These are phyloP conservation scores for Pichia sp. DNA, from an alignment of 1,139 yeast genomes.

Conservation along the genomic window DNA sequence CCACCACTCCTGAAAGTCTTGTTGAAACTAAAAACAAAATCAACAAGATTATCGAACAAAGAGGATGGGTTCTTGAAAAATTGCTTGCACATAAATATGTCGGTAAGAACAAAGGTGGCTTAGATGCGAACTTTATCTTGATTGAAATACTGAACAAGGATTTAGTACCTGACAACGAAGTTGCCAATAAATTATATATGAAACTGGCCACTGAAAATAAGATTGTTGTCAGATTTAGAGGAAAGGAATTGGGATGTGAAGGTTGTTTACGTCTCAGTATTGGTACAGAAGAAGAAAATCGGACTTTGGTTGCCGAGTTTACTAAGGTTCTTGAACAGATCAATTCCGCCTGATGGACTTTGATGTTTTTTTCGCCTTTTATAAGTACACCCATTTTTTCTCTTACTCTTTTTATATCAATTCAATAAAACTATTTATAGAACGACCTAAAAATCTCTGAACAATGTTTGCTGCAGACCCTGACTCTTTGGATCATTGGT, in stretches of 20 bases:
- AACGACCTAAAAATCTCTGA: too few species aligned
- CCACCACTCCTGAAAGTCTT: slow-evolving; percentile 55
- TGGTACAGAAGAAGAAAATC: slow-evolving; percentile 75
- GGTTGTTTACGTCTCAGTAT: slow-evolving; percentile 85
- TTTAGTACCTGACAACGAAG: slow-evolving; percentile 59
- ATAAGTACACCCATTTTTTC: too few species aligned
- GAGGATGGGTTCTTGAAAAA: slow-evolving; percentile 42
- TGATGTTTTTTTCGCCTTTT: too few species aligned
- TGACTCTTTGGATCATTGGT: too few species aligned
- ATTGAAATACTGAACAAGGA: slow-evolving; percentile 56
- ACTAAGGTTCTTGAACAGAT: too few species aligned
- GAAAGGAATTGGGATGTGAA: slow-evolving; percentile 76
- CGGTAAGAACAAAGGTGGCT: slow-evolving; percentile 77
- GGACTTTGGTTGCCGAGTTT: slow-evolving; percentile 26
- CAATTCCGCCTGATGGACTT: too few species aligned
- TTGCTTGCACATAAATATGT: slow-evolving; percentile 51
- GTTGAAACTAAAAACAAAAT: slow-evolving; percentile 50
- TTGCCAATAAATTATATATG: slow-evolving; percentile 61
- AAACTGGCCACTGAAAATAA: slow-evolving; percentile 61
- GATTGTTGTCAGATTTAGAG: slow-evolving; percentile 87
- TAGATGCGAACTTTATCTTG: slow-evolving; percentile 78
- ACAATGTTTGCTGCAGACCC: too few species aligned
- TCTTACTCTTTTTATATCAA: too few species aligned
- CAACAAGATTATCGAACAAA: slow-evolving; percentile 42
- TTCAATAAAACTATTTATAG: too few species aligned